Percentiles rank a stretch among this genome's conserved stretches.
Conservation (phyloP, 495 filamentous ascomycete genomes). For the Zalerion maritima region DNA sequence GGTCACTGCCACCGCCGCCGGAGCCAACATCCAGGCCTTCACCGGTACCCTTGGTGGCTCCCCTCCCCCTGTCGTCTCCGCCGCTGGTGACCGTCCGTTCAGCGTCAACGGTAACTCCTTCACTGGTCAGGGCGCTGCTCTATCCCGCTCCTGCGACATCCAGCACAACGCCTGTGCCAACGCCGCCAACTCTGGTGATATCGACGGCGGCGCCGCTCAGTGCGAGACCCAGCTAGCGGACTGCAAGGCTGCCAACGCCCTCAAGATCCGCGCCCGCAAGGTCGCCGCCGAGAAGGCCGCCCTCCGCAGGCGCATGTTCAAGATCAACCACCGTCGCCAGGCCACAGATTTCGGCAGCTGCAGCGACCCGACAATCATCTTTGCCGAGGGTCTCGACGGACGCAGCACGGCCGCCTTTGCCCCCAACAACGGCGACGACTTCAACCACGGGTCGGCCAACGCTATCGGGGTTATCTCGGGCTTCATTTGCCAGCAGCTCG, state of each 20-base stretch:
- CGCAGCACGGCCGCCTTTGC: conserved; percentile 36
- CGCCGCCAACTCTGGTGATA: conserved; percentile 35
- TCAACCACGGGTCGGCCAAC: conserved; percentile 43
- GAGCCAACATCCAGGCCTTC: conserved; percentile 40
- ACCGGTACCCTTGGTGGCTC: conserved; percentile 38
- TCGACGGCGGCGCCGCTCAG: conserved; percentile 25
- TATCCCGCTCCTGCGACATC: conserved; percentile 37
- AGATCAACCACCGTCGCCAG: conserved; percentile 14
- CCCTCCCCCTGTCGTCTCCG: conserved; percentile 32
- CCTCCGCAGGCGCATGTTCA: not conserved
- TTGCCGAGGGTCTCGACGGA: conserved; percentile 37
- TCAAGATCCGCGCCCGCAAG: conserved; percentile 10
- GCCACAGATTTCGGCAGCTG: conserved; percentile 33
- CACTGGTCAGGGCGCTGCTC: conserved; percentile 31
- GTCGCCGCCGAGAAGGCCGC: conserved; percentile 1
- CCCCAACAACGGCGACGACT: conserved; percentile 33
- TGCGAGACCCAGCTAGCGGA: conserved; percentile 32
- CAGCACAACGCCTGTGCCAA: conserved; percentile 44
- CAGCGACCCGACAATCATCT: conserved; percentile 38
- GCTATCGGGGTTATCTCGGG: conserved; percentile 38
- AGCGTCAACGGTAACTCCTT: conserved; percentile 39
- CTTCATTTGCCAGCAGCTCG: conserved; percentile 42
- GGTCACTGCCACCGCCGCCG: conserved; percentile 7
- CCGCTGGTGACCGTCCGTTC: conserved; percentile 35
- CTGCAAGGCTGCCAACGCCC: conserved; percentile 23